Evolutionary conservation across 2,329 filamentous ascomycete genomes (phyloP).

Genomic region (Xylariaceae sp.): DNA sequence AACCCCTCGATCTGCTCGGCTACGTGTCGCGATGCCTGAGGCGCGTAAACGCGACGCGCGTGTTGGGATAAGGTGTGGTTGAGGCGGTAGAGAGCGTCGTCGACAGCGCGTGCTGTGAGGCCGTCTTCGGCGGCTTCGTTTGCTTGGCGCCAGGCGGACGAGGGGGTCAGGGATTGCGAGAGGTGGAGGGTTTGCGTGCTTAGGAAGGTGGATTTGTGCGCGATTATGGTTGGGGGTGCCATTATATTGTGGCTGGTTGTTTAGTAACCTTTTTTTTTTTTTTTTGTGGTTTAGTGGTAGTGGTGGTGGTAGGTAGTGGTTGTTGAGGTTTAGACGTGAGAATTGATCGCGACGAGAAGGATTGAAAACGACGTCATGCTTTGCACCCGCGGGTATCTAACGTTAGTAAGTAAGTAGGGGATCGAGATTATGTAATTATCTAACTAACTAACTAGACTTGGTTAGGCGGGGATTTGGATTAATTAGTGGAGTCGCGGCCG

Average conservation of each 20-base stretch:
- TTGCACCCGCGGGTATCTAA: background rate
- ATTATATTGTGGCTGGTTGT: constrained; percentile 16
- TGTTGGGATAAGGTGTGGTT: constrained; percentile 62
- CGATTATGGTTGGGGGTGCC: constrained; percentile 50
- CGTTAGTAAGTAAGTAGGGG: too few relatives aligned
- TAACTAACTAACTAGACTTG: too few relatives aligned
- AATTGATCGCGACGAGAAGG: background rate
- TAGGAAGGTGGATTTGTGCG: constrained; percentile 61
- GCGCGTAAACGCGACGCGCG: constrained; percentile 58
- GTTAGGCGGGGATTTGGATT: too few relatives aligned
- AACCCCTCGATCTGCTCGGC: constrained; percentile 66
- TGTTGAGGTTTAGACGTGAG: background rate
- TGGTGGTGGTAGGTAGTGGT: background rate
- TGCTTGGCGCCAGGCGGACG: constrained; percentile 46
- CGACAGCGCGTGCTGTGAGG: constrained; percentile 45
- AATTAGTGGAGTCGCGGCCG: too few relatives aligned
- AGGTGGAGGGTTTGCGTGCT: constrained; percentile 57
- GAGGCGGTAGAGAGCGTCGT: constrained; percentile 52
- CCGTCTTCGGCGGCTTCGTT: constrained; percentile 39
- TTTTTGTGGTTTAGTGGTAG: background rate
- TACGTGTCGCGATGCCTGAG: constrained; percentile 63
- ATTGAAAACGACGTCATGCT: background rate
- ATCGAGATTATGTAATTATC: too few relatives aligned
- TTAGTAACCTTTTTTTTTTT: background rate
- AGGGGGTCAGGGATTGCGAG: constrained; percentile 52